These are phyloP conservation scores for Amyloporia xantha DNA, from an alignment of 768 basidiomycete genomes.

Conservation along the genomic window DNA sequence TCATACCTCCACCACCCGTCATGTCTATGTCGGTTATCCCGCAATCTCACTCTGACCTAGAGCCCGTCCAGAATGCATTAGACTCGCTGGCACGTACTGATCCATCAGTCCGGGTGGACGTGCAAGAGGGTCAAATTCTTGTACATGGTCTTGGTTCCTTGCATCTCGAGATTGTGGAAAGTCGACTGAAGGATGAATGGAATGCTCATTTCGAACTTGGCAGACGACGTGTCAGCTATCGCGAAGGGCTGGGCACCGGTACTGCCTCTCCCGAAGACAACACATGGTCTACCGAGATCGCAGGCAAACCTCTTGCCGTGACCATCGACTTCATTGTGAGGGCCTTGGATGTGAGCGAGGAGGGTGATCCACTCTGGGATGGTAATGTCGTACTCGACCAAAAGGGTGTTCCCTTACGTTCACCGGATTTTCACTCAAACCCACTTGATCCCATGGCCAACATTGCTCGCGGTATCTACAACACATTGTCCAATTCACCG, in stretches of 20 bases:
- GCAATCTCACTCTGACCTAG: constrained; percentile 70
- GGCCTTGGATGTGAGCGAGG: constrained; percentile 46
- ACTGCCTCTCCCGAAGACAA: constrained; percentile 27
- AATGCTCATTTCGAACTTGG: constrained; percentile 73
- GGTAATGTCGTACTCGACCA: constrained; percentile 66
- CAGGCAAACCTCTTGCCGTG: constrained; percentile 48
- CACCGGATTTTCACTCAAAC: constrained; percentile 39
- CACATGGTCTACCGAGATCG: constrained; percentile 57
- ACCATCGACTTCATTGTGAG: constrained; percentile 50
- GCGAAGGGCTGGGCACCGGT: constrained; percentile 45
- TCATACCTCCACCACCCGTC: constrained; percentile 74
- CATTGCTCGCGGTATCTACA: constrained; percentile 64
- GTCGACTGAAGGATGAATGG: constrained; percentile 78
- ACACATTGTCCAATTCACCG: constrained; percentile 69
- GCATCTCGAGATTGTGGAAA: constrained; percentile 85
- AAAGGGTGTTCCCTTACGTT: constrained; percentile 42
- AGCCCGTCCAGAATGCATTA: constrained; percentile 72
- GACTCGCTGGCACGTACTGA: constrained; percentile 74
- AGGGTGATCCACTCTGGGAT: constrained; percentile 65
- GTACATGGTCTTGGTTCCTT: constrained; percentile 80
- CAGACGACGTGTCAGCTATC: constrained; percentile 70
- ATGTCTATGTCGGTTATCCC: constrained; percentile 82
- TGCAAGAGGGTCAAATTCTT: constrained; percentile 76
- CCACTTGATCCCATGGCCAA: constrained; percentile 40
- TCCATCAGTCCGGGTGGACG: constrained; percentile 78